Conservation (phyloP, 768 basidiomycete species). For the Boletus eberwhitei region DNA sequence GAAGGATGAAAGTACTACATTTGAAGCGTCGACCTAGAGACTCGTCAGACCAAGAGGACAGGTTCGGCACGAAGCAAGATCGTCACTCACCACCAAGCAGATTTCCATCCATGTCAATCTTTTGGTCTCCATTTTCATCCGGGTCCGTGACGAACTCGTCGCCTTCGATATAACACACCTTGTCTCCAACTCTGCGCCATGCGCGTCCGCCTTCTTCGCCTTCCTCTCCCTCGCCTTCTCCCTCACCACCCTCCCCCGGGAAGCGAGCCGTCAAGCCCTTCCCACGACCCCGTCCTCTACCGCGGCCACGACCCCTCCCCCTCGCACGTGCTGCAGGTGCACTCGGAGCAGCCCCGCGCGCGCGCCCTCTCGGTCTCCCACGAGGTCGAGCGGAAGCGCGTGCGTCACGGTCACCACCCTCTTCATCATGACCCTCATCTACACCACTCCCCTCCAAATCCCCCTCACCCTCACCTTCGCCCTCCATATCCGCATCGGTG, state of each 20-base stretch:
- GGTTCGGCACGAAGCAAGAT: not conserved
- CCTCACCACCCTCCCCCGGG: conserved; percentile 36
- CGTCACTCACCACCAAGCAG: conserved; percentile 70
- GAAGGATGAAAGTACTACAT: conserved; percentile 82
- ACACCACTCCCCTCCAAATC: conserved; percentile 31
- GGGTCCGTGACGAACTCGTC: conserved; percentile 87
- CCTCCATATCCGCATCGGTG: conserved; percentile 26
- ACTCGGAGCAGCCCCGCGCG: conserved; percentile 28
- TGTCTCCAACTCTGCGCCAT: conserved; percentile 70
- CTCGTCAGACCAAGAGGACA: not conserved
- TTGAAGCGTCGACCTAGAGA: conserved; percentile 80
- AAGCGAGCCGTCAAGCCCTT: conserved; percentile 28
- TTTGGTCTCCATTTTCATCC: conserved; percentile 84
- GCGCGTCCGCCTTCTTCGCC: conserved; percentile 52
- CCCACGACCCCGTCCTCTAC: conserved; percentile 39
- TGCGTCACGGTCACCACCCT: conserved; percentile 35
- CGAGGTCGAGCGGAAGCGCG: conserved; percentile 33
- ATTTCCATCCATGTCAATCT: conserved; percentile 84
- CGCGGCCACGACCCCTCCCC: conserved; percentile 38
- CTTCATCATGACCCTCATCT: conserved; percentile 31
- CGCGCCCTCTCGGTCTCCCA: conserved; percentile 38
- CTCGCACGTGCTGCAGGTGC: conserved; percentile 33
- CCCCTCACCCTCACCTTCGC: conserved; percentile 21
- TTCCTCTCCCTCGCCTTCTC: conserved; percentile 39
- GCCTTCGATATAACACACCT: conserved; percentile 74